A percentile compares a stretch with the other conserved stretches of the same genome.
These are phyloP conservation scores for Shiraia sp. DNA, from an alignment of 2,329 filamentous ascomycete species.

Conservation along the genomic window DNA sequence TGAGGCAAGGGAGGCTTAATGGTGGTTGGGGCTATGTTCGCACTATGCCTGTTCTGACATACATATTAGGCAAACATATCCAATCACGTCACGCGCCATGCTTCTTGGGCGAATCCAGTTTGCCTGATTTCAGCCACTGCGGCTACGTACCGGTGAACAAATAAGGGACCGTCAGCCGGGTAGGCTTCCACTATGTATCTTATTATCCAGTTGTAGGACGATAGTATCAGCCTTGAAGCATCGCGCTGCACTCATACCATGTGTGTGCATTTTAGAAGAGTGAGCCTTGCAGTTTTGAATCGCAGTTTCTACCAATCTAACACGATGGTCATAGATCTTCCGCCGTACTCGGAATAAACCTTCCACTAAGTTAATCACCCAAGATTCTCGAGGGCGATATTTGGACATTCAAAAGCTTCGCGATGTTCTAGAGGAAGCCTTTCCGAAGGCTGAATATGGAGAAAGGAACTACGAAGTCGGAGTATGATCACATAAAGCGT, in stretches of 20 bases:
- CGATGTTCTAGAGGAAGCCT: neutral
- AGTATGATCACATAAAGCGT: neutral
- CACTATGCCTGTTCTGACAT: neutral
- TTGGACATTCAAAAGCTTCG: neutral
- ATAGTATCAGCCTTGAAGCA: neutral
- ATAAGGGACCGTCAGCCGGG: neutral
- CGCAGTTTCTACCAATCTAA: neutral
- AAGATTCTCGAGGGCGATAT: neutral
- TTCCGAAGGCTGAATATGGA: neutral
- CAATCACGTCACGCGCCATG: slow-evolving; percentile 1
- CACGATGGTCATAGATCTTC: neutral
- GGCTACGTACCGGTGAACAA: neutral
- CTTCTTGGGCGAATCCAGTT: neutral
- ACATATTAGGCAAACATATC: neutral
- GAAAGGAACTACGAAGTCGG: neutral
- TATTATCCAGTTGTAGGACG: neutral
- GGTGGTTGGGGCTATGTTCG: no score
- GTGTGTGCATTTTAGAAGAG: slow-evolving; percentile 1
- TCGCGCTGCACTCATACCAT: neutral
- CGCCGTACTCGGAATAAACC: neutral
- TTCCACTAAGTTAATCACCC: neutral
- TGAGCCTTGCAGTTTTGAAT: neutral
- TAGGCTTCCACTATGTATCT: neutral
- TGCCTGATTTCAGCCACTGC: neutral
- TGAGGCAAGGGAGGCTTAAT: neutral